phyloP scores from a whole-genome alignment of 2,329 filamentous ascomycete genomes.

The Cercospora canescens region DNA sequence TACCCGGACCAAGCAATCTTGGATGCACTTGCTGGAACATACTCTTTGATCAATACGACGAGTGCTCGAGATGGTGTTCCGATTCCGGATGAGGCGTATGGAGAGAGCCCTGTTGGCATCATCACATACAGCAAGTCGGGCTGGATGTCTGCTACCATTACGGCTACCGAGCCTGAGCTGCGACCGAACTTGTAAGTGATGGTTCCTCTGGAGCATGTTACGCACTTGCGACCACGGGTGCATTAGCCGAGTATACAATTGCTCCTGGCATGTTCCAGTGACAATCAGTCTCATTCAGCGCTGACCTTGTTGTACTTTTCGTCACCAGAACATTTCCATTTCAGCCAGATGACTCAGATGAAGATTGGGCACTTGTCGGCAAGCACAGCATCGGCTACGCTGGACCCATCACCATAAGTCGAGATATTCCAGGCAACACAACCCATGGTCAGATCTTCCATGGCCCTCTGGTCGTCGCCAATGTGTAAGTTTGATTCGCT shows the following conservation, averaged over 20 bases:
- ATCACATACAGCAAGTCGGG: conserved; percentile 16
- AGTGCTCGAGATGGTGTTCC: conserved; percentile 6
- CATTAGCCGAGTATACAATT: not conserved
- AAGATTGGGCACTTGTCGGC: conserved; percentile 15
- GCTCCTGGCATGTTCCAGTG: not conserved
- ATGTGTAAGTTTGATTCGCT: not conserved
- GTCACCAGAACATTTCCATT: conserved; percentile 10
- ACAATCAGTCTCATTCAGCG: not conserved
- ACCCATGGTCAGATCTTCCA: conserved; percentile 14
- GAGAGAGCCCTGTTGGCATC: conserved; percentile 14
- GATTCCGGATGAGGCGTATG: conserved; percentile 12
- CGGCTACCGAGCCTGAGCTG: conserved; percentile 13
- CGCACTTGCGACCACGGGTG: no score
- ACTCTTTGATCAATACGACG: conserved; percentile 14
- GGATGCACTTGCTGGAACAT: conserved; percentile 13
- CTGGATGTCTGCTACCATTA: conserved; percentile 17
- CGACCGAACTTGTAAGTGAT: conserved; percentile 10
- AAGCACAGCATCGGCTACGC: conserved; percentile 16
- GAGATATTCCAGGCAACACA: conserved; percentile 7
- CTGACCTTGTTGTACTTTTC: not conserved
- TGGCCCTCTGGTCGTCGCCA: conserved; percentile 17
- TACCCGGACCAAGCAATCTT: conserved; percentile 7
- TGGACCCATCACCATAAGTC: conserved; percentile 6
- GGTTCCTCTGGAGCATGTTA: not conserved
- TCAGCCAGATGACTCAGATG: not conserved